Evolutionary conservation across 2,329 filamentous ascomycete species (phyloP), one percentile per base, ranked within the genome.

Genomic region (Knoxdaviesia capensis): DNA sequence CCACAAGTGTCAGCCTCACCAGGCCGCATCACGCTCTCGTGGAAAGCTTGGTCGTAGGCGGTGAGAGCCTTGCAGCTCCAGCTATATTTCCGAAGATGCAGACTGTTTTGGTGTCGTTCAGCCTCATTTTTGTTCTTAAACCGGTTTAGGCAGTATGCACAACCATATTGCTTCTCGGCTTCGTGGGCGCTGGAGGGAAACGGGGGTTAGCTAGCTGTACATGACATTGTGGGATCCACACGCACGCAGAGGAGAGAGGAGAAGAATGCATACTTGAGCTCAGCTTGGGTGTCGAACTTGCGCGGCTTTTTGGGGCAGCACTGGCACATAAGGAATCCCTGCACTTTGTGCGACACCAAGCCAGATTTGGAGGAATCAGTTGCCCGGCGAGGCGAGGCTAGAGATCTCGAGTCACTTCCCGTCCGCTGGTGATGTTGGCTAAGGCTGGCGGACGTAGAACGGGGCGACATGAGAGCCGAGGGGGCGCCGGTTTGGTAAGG

Each of bases 41-140:
- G 87, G 56, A 94, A 98, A 2, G 85, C 88, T 10, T 81, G 77
- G 53, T 85, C 74, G 52, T 75, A 84, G 45, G 74, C 69, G 7
- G 74, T 74, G 30, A 98, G 72, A 1, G 87, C 84, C 32, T 86
- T 87, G 58, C 90, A 98, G 7, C 88, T 94, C 90, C 90, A 98
- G 40, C 87, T 94, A 61, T 96, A 86, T 29, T 81, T 78, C 33
- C 88, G 77, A 6, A 96, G 71, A 58, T 96, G 88, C 7, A 96
- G 72, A 9, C 87, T 94, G 54, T 94, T 96, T 54, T 94, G 87
- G 56, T 96, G 88, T 32, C 90, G 76, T 59, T 96, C 88, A 3
- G 87, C 87, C 62, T 96, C 90, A 53, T 96, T 96, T 62, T 96
- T 96, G 63, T 96, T 96, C 62, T 96, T 96, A 66, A 96, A 96